Conservation (phyloP, 306 rosid species). For the Lotus japonicus region DNA sequence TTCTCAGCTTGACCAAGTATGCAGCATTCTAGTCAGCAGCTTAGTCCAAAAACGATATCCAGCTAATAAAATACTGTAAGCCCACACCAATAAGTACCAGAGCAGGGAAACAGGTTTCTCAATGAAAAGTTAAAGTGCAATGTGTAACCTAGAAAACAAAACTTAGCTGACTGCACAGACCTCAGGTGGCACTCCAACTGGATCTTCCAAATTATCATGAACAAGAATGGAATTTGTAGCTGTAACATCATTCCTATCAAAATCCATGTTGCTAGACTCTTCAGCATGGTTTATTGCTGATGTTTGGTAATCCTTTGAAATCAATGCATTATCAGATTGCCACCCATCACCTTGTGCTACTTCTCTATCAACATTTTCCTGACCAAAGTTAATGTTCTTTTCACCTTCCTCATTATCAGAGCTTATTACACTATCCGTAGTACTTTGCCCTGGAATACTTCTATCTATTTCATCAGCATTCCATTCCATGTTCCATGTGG, state of each 20-base stretch:
- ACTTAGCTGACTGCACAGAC: constrained; percentile 37
- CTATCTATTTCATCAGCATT: constrained; percentile 51
- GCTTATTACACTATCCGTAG: constrained; percentile 48
- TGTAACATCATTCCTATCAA: constrained; percentile 43
- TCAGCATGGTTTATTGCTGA: constrained; percentile 31
- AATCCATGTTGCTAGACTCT: constrained; percentile 33
- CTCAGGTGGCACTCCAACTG: constrained; percentile 88
- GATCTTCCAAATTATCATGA: constrained; percentile 50
- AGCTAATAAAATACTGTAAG: background rate
- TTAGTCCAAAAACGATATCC: constrained; percentile 3
- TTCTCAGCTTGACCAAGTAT: background rate
- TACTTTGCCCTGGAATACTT: constrained; percentile 36
- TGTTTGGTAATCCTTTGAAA: constrained; percentile 44
- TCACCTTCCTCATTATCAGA: constrained; percentile 62
- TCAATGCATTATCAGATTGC: constrained; percentile 76
- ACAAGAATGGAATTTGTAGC: constrained; percentile 26
- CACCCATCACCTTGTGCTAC: constrained; percentile 35
- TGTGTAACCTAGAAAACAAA: constrained; percentile 21
- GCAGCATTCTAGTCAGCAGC: constrained; percentile 9
- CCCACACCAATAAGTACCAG: background rate
- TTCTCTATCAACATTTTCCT: constrained; percentile 32
- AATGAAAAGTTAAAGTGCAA: constrained; percentile 13
- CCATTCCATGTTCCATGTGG: constrained; percentile 33
- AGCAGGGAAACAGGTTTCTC: constrained; percentile 16
- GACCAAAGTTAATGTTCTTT: constrained; percentile 29